Evolutionary conservation across 2,329 filamentous ascomycete genomes (phyloP), one percentile per base, ranked within the genome.

Genomic region (Aspergillus sp.): DNA sequence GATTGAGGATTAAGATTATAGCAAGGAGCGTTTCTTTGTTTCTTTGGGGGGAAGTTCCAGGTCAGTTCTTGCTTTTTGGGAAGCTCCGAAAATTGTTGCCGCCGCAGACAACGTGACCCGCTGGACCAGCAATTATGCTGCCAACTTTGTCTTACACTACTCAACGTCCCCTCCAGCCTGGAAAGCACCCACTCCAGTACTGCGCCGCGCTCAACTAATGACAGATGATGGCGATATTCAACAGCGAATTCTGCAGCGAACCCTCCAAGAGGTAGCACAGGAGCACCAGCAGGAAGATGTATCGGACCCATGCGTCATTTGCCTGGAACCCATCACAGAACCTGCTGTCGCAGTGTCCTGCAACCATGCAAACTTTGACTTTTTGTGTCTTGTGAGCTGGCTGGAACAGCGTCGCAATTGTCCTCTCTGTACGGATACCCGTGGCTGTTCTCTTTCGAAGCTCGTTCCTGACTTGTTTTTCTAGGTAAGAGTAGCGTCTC

Each of bases 311-410:
- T 97, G 93, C 73, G 91, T 96, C 62, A 95, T 98, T 73, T 98
- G 93, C 73, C 86, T 97, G 60, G 90, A 93, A 56, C 70, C 77
- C 53, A 81, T 96, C 68, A 85, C 86, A 9, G 90, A 95, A 66
- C 77, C 84, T 52, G 91, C 90, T 62, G 80, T 88, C 51, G 85
- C 90, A 7, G 77, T 83, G 19, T 92, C 93, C 7, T 98, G 93
- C 79, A 82, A 84, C 43, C 93, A 98, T 77, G 77, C 80, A 57
- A 86, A 87, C 64, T 96, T 96, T 71, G 92, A 97, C 78, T 96
- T 92, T 69, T 73, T 91, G 12, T 98, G 93, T 73, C 83, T 96
- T 6, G 76, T 88, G 21, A 92, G 83, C 74, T 97, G 93, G 93
- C 79, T 96, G 5, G 83, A 91, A 64, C 80, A 89, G 62, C 84